A percentile compares a stretch with the other conserved stretches of the same genome.
phyloP scores from a whole-genome alignment of 495 filamentous ascomycete species.

The Talaromyces liani region DNA sequence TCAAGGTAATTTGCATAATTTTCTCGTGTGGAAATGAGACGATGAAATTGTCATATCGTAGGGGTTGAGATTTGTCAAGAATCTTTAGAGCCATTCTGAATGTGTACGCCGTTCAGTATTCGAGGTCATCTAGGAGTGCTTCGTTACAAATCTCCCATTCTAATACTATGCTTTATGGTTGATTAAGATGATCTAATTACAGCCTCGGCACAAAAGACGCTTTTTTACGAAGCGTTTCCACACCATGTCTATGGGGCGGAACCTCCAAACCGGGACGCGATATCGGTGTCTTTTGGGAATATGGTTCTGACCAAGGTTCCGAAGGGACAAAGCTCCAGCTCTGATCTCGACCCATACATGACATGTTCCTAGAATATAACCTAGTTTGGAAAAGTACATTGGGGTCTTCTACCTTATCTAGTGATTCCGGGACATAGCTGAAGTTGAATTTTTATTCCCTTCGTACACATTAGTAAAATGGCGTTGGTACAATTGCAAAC shows the following conservation, averaged over 20 bases:
- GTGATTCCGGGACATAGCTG: neutral
- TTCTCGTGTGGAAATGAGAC: conserved; percentile 36
- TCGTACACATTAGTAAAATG: neutral
- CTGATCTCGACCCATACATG: neutral
- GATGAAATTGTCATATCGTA: conserved; percentile 19
- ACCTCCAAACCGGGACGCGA: neutral
- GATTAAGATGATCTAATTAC: neutral
- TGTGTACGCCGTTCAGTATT: neutral
- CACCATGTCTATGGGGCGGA: neutral
- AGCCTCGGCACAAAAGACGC: neutral
- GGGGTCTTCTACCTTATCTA: neutral
- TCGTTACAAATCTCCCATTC: neutral
- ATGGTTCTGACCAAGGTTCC: neutral
- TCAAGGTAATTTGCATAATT: conserved; percentile 35
- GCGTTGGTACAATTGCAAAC: neutral
- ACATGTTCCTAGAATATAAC: neutral
- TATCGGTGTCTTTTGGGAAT: neutral
- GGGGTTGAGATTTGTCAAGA: conserved; percentile 6
- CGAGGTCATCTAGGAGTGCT: neutral
- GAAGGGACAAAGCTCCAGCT: neutral
- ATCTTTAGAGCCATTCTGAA: conserved; percentile 17
- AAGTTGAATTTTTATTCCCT: neutral
- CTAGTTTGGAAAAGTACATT: neutral
- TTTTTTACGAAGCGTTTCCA: neutral
- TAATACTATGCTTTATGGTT: too few species aligned